Percentiles rank a stretch among this genome's conserved stretches.
Evolutionary conservation across 140 eudicot genomes (phyloP).

Genomic region (Erigeron philadelphicus): DNA sequence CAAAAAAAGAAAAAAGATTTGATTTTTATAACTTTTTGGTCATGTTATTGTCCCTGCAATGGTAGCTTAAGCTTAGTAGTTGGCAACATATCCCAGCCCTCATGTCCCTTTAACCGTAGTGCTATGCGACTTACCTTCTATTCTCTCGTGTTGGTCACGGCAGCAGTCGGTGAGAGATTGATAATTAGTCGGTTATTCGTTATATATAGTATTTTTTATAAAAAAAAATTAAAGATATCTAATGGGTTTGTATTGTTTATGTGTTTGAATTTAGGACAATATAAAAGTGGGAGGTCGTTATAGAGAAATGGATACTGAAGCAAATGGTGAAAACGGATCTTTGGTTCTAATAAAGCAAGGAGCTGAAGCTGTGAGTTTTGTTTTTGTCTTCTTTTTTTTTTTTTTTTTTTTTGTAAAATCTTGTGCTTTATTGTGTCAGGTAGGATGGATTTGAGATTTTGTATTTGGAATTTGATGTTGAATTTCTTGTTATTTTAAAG

Average conservation of each 20-base stretch:
- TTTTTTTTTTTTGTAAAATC: background rate
- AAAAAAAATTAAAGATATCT: background rate
- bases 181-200: no score
- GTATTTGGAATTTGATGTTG: background rate
- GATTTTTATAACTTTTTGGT: background rate
- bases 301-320: conserved; percentile 46
- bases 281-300: conserved; percentile 9
- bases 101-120: no score
- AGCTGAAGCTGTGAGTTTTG: conserved; percentile 88
- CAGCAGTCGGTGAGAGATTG: no score
- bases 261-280: background rate
- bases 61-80: background rate
- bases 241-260: background rate
- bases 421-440: conserved; percentile 1
- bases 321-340: conserved; percentile 39
- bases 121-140: no score
- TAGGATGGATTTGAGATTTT: conserved; percentile 1
- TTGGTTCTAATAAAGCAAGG: conserved; percentile 87
- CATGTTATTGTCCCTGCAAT: background rate
- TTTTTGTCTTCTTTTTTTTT: no score
- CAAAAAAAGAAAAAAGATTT: background rate
- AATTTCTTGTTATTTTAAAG: background rate
- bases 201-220: background rate
- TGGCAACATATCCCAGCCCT: no score
- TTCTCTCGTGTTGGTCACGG: no score